Conservation (phyloP, 108 stramenopile genomes). For the Aureococcus anophagefferens region DNA sequence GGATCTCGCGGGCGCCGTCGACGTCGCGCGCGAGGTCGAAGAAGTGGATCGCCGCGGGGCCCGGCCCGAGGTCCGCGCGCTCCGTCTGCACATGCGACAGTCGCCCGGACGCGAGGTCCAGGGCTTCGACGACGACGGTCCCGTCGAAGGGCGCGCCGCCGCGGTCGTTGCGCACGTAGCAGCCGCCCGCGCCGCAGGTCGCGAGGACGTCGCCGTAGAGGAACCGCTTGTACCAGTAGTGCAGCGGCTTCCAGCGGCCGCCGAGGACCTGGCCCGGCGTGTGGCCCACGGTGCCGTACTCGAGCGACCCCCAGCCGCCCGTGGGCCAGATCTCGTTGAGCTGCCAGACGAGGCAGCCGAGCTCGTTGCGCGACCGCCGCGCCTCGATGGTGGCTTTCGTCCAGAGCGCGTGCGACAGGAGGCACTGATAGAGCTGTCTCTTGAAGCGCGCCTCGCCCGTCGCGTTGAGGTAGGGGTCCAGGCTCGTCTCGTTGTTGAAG, state of each 20-base stretch:
- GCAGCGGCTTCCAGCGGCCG: slow-evolving; percentile 21
- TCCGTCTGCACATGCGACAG: too few species aligned
- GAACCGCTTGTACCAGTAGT: slow-evolving; percentile 7
- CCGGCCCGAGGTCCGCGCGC: neutral
- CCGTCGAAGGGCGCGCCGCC: neutral
- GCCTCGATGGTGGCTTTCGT: neutral
- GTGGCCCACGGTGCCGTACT: slow-evolving; percentile 7
- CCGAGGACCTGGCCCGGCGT: slow-evolving; percentile 7
- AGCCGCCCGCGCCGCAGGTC: slow-evolving; percentile 6
- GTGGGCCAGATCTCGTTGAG: slow-evolving; percentile 21
- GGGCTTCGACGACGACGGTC: neutral
- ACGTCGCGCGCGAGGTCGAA: neutral
- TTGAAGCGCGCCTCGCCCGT: slow-evolving; percentile 1
- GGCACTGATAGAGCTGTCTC: slow-evolving; percentile 7
- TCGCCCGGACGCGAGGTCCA: neutral
- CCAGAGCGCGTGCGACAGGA: slow-evolving; percentile 8
- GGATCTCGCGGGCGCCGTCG: neutral
- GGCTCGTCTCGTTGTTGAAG: neutral
- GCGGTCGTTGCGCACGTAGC: slow-evolving; percentile 2
- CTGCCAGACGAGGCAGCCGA: slow-evolving; percentile 15
- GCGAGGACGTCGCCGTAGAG: slow-evolving; percentile 6
- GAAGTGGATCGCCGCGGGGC: neutral
- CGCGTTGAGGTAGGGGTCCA: neutral
- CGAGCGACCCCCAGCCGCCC: slow-evolving; percentile 15
- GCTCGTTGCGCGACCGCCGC: neutral